Evolutionary conservation across 495 filamentous ascomycete species (phyloP).

Genomic region (Neurospora terricola): DNA sequence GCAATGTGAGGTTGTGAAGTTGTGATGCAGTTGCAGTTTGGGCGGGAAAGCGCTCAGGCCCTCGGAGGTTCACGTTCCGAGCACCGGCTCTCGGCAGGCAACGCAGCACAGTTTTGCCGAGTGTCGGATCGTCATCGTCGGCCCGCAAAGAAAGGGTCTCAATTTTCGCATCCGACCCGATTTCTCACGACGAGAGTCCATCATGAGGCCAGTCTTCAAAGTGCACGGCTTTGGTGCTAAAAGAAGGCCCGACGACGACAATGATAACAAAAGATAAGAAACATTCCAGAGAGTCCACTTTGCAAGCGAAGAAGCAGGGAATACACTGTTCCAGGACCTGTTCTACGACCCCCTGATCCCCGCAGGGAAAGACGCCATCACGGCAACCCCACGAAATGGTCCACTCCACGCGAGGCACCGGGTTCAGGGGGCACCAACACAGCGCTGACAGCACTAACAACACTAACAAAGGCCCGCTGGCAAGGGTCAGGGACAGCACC

Average conservation of each 20-base stretch:
- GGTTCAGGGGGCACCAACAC: neutral
- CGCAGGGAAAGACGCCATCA: neutral
- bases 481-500: neutral
- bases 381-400: neutral
- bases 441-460: neutral
- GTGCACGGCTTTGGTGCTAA: neutral
- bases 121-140: neutral
- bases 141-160: neutral
- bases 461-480: neutral
- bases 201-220: neutral
- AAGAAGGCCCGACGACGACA: neutral
- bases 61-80: neutral
- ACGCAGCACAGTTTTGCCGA: neutral
- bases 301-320: neutral
- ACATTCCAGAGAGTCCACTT: neutral
- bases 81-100: neutral
- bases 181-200: too few species aligned
- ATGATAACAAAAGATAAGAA: neutral
- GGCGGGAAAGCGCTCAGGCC: neutral
- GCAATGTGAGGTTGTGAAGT: neutral
- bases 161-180: neutral
- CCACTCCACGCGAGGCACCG: neutral
- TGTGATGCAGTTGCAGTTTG: neutral
- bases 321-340: too few species aligned
- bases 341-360: too few species aligned